phyloP scores from a whole-genome alignment of 2,329 filamentous ascomycete genomes.

The Saccharata proteae region DNA sequence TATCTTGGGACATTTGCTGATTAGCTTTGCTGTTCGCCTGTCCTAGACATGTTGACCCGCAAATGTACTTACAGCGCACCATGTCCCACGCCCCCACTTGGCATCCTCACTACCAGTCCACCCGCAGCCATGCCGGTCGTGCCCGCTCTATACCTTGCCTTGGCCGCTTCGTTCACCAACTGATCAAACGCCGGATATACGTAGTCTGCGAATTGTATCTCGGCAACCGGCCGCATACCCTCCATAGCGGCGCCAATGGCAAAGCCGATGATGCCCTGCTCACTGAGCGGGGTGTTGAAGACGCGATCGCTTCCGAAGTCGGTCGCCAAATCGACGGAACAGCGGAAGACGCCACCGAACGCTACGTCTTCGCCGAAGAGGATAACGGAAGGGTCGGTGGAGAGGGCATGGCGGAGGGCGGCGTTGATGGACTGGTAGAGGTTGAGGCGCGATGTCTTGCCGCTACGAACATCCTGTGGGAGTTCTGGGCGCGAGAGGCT shows the following conservation, averaged over 20 bases:
- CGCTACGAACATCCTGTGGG: slow-evolving; percentile 44
- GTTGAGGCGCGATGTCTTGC: slow-evolving; percentile 57
- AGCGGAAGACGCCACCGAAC: slow-evolving; percentile 93
- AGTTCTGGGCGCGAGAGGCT: slow-evolving; percentile 64
- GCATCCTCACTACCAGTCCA: slow-evolving; percentile 80
- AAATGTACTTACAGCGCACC: slow-evolving; percentile 58
- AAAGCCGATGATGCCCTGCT: slow-evolving; percentile 91
- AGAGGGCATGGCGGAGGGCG: slow-evolving; percentile 69
- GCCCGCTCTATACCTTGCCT: slow-evolving; percentile 67
- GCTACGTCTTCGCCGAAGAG: slow-evolving; percentile 96
- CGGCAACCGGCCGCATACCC: slow-evolving; percentile 84
- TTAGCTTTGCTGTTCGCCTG: background rate
- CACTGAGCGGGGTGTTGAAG: slow-evolving; percentile 90
- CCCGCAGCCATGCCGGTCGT: slow-evolving; percentile 45
- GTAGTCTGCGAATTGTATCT: slow-evolving; percentile 95
- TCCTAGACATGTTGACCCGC: background rate
- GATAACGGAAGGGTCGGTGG: slow-evolving; percentile 72
- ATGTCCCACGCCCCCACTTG: slow-evolving; percentile 78
- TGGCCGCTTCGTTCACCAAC: slow-evolving; percentile 85
- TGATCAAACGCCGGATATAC: slow-evolving; percentile 89
- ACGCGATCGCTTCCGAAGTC: slow-evolving; percentile 80
- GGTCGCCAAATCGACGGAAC: slow-evolving; percentile 79
- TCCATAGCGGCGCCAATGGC: slow-evolving; percentile 82
- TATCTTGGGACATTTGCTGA: too few species aligned
- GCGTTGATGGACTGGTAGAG: slow-evolving; percentile 91